Evolutionary conservation across 768 basidiomycete genomes (phyloP), one percentile per base, ranked within the genome.

Genomic region (Postia placenta): DNA sequence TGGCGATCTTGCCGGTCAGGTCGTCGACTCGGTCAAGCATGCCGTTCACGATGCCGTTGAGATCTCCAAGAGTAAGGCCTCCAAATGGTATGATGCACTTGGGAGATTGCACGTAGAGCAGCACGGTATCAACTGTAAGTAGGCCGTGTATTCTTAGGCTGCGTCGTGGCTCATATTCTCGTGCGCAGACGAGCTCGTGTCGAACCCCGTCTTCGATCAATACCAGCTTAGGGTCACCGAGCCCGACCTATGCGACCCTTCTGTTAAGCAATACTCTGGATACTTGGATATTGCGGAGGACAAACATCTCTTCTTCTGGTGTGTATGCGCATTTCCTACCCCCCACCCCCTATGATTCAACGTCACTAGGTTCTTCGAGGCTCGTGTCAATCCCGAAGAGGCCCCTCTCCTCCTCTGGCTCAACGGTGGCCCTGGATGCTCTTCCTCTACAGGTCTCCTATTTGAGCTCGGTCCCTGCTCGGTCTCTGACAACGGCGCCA

Each of bases 391-490:
- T 15, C 93, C 95, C 0, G 67, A 76, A 44, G 72, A 80, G 45
- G 92, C 87, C 5, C 94, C 93, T 3, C 75, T 97, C 2, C 74
- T 94, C 7, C 72, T 96, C 41, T 96, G 94, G 94, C 72, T 91
- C n/a, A 91, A 90, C 55, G 89, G 89, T 27, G 85, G 85, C 17
- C 70, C 70, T 2, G 69, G 70, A 1, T 69, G 68, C 53, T 66
- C 64, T 19, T 67, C 66, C 2, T 57, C 60, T 7, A 87, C 89
- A 1, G 94, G 94, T 9, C 77, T 96, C 20, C 72, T 98, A 14
- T 91, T 95, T 57, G 93, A 97, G 62, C 81, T 95, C 19, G 95
- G 95, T 0, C 93, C 95, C 0, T 97, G 95, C 67, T 69, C 67
- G 25, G 74, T 97, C 52, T 68, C 76, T 15, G 68, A 90, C 37